Evolutionary conservation across 1,284 basidiomycete genomes (phyloP).

Genomic region (Malassezia globosa): DNA sequence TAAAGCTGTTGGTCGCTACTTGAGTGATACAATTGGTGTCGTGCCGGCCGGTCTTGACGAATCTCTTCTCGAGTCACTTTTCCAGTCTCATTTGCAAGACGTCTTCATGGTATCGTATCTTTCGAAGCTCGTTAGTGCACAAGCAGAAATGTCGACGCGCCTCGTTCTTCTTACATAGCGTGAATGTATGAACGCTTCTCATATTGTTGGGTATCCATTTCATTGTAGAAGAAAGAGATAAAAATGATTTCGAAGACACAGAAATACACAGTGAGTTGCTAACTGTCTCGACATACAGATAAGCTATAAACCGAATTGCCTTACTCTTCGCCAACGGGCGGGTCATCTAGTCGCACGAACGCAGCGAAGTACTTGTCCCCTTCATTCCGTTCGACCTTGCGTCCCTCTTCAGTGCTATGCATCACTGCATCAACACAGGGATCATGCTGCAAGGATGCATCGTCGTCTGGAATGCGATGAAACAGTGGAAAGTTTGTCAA

Average conservation of each 20-base stretch:
- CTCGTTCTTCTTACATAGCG: constrained; percentile 60
- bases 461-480: constrained; percentile 61
- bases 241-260: too few relatives aligned
- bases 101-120: constrained; percentile 89
- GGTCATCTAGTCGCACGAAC: constrained; percentile 52
- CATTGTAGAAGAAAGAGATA: too few relatives aligned
- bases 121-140: constrained; percentile 81
- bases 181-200: not conserved
- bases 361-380: constrained; percentile 82
- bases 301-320: not conserved
- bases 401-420: constrained; percentile 69
- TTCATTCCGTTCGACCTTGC: constrained; percentile 83
- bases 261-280: too few relatives aligned
- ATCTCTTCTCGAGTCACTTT: constrained; percentile 36
- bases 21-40: constrained; percentile 63
- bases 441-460: constrained; percentile 52
- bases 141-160: constrained; percentile 83
- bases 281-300: too few relatives aligned
- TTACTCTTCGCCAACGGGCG: constrained; percentile 20
- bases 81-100: constrained; percentile 55
- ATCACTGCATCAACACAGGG: constrained; percentile 39
- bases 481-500: constrained; percentile 77
- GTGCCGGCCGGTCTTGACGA: constrained; percentile 36
- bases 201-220: not conserved
- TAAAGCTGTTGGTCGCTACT: constrained; percentile 74